Conservation (phyloP, 192 early-diverging fungal species). For the Coemansia guatemalensis region DNA sequence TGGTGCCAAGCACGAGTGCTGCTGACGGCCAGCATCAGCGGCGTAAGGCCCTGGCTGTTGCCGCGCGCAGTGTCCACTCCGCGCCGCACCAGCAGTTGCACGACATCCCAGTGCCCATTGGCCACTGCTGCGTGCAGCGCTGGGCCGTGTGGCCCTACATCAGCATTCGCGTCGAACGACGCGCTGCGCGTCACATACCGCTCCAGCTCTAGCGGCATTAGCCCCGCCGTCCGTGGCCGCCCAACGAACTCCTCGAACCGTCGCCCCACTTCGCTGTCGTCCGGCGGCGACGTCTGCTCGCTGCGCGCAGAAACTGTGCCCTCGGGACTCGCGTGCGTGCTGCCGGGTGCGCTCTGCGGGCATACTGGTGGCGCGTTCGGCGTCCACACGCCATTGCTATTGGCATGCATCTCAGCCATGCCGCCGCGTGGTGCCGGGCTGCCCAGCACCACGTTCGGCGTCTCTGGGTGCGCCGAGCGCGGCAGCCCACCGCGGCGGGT, state of each 20-base stretch:
- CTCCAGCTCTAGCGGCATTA: conserved; percentile 16
- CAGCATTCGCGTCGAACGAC: conserved; percentile 13
- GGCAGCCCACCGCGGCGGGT: conserved; percentile 7
- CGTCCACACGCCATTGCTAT: background rate
- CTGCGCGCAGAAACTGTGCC: background rate
- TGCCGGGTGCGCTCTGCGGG: background rate
- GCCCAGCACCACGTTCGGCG: background rate
- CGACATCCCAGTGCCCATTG: conserved; percentile 39
- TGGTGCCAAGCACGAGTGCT: conserved; percentile 17
- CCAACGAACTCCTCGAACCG: conserved; percentile 9
- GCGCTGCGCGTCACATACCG: conserved; percentile 11
- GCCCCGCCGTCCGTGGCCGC: conserved; percentile 5
- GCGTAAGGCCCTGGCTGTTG: conserved; percentile 30
- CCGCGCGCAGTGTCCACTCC: conserved; percentile 18
- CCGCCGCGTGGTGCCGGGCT: background rate
- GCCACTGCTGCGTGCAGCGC: conserved; percentile 32
- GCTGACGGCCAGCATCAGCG: conserved; percentile 42
- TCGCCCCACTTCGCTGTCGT: background rate
- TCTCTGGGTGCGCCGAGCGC: background rate
- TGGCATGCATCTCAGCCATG: conserved; percentile 6
- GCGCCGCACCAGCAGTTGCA: conserved; percentile 31
- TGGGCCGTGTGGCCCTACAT: conserved; percentile 10
- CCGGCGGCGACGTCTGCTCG: background rate
- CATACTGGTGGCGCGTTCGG: conserved; percentile 6
- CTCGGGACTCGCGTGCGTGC: background rate